Conservation (phyloP, 768 basidiomycete genomes). For the Gymnopilus junonius region DNA sequence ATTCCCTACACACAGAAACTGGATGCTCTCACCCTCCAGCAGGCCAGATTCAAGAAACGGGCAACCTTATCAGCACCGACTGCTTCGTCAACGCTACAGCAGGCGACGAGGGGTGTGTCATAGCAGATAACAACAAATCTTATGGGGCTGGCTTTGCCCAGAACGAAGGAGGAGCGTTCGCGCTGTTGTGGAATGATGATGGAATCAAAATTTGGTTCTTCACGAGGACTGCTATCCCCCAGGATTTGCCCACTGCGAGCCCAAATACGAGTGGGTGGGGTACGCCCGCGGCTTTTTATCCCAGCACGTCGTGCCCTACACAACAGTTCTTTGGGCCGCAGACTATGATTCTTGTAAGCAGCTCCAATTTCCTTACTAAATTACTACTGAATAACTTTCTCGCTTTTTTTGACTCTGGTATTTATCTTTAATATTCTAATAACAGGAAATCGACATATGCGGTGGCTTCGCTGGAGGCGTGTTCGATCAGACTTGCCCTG, state of each 20-base stretch:
- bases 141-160: not conserved
- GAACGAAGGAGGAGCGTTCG: not conserved
- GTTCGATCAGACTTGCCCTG: not conserved
- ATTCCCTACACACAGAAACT: conserved; percentile 9
- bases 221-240: not conserved
- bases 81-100: not conserved
- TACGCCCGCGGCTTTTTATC: not conserved
- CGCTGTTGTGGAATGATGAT: not conserved
- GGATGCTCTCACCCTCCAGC: conserved; percentile 5
- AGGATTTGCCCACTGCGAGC: not conserved
- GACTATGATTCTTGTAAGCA: conserved; percentile 1
- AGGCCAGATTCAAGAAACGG: conserved; percentile 2
- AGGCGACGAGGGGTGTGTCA: not conserved
- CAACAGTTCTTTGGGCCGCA: not conserved
- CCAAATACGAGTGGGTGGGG: not conserved
- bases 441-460: conserved; percentile 5
- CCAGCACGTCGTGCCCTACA: not conserved
- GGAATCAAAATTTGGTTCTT: conserved; percentile 5
- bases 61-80: not conserved
- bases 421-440: not conserved
- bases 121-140: not conserved
- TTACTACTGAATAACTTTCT: too few species aligned
- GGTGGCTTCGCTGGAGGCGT: conserved; percentile 1
- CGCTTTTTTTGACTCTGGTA: not conserved
- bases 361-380: too few species aligned